Evolutionary conservation across 176 grass and related monocot genomes (phyloP).

Genomic region (Zoysia japonica): DNA sequence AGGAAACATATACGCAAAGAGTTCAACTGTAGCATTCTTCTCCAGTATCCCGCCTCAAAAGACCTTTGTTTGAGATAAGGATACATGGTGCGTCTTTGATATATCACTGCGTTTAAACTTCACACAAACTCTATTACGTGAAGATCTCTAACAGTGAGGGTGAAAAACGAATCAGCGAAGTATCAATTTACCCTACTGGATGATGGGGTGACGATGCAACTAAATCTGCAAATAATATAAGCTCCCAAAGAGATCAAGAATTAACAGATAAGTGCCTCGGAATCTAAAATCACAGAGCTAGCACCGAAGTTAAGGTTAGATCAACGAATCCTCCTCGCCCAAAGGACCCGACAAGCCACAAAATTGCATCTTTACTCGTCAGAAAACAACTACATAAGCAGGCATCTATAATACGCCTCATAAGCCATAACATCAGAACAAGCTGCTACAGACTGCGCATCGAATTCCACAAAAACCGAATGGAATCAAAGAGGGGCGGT

Average conservation of each 20-base stretch:
- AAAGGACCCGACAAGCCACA: not conserved
- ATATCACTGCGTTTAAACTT: constrained; percentile 81
- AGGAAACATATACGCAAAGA: not conserved
- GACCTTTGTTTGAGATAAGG: constrained; percentile 35
- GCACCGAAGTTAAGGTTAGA: not conserved
- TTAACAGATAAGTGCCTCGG: not conserved
- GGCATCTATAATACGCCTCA: not conserved
- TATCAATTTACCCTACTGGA: not conserved
- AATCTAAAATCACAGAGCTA: constrained; percentile 23
- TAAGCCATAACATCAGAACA: constrained; percentile 5
- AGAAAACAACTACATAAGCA: not conserved
- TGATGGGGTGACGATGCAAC: constrained; percentile 2
- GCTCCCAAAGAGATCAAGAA: not conserved
- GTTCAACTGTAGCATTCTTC: constrained; percentile 29
- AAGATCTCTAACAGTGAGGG: constrained; percentile 66
- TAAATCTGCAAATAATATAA: not conserved
- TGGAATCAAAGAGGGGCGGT: not conserved
- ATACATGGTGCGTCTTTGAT: constrained; percentile 39
- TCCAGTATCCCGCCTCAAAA: constrained; percentile 23
- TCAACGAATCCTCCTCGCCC: not conserved
- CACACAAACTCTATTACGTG: constrained; percentile 46
- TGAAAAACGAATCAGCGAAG: not conserved
- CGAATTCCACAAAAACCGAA: constrained; percentile 17
- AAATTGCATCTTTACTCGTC: not conserved
- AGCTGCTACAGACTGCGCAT: not conserved